A percentile compares a stretch with the other conserved stretches of the same genome.
Conservation (phyloP, 2,329 filamentous ascomycete species). For the Fusarium chlamydosporum region DNA sequence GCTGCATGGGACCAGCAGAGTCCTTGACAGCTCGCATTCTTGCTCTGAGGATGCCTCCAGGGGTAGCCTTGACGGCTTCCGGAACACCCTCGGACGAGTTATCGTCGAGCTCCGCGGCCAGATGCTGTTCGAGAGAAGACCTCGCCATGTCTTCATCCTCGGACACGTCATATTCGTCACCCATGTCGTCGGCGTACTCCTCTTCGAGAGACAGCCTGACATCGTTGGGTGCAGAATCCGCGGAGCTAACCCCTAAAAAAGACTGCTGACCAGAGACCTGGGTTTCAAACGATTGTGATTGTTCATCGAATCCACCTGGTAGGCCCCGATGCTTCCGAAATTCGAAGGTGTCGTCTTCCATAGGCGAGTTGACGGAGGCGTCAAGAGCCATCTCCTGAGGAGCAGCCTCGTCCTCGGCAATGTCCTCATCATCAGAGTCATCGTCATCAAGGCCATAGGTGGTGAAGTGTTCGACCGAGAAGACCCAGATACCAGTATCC, state of each 20-base stretch:
- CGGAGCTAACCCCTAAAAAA: slow-evolving; percentile 96
- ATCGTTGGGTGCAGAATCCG: slow-evolving; percentile 79
- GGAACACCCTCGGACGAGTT: slow-evolving; percentile 68
- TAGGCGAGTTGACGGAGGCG: slow-evolving; percentile 45
- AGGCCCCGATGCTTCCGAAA: slow-evolving; percentile 68
- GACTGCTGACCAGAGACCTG: slow-evolving; percentile 72
- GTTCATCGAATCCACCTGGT: slow-evolving; percentile 85
- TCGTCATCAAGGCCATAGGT: slow-evolving; percentile 90
- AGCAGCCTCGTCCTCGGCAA: slow-evolving; percentile 18
- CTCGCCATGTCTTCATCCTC: slow-evolving; percentile 82
- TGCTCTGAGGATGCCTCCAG: slow-evolving; percentile 73
- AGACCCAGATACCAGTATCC: slow-evolving; percentile 88
- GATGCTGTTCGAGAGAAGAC: slow-evolving; percentile 80
- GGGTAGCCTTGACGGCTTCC: slow-evolving; percentile 63
- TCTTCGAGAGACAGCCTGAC: slow-evolving; percentile 73
- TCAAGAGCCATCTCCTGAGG: slow-evolving; percentile 48
- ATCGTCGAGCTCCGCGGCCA: slow-evolving; percentile 79
- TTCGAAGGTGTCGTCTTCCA: slow-evolving; percentile 71
- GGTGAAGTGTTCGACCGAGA: slow-evolving; percentile 95
- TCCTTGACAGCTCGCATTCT: slow-evolving; percentile 74
- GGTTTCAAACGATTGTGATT: slow-evolving; percentile 68
- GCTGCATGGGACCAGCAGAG: slow-evolving; percentile 69
- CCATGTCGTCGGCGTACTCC: slow-evolving; percentile 69
- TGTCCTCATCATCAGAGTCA: slow-evolving; percentile 71
- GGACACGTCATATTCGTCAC: slow-evolving; percentile 82